These are phyloP conservation scores for Bullera alba DNA, from an alignment of 768 basidiomycete genomes.

Conservation along the genomic window DNA sequence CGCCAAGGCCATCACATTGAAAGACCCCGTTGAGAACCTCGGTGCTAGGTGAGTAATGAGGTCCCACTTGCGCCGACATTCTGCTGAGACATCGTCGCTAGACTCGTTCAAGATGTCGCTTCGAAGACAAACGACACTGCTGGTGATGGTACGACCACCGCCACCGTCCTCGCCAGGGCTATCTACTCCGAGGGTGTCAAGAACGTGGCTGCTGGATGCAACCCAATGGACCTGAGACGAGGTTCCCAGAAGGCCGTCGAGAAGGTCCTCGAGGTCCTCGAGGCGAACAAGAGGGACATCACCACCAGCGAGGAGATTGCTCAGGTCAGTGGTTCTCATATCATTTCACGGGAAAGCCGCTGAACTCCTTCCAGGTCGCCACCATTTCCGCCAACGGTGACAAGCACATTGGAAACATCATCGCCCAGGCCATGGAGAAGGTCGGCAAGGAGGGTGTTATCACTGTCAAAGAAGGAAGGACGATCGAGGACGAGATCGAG, in stretches of 20 bases:
- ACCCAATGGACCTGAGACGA: constrained; percentile 99
- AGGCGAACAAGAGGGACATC: constrained; percentile 81
- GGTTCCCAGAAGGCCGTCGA: constrained; percentile 95
- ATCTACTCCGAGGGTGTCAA: constrained; percentile 99
- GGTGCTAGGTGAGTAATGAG: constrained; percentile 70
- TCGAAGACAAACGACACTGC: constrained; percentile 95
- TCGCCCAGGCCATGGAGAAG: constrained; percentile 98
- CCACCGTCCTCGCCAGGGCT: constrained; percentile 90
- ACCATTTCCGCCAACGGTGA: constrained; percentile 80
- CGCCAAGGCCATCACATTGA: constrained; percentile 84
- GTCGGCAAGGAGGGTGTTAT: constrained; percentile 99
- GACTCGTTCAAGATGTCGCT: constrained; percentile 90
- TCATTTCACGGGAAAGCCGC: neutral
- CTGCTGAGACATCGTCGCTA: constrained; percentile 33
- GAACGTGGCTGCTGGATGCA: constrained; percentile 98
- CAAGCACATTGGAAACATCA: constrained; percentile 81
- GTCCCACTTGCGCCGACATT: neutral
- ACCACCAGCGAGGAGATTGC: constrained; percentile 97
- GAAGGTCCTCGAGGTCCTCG: constrained; percentile 83
- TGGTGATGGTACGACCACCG: constrained; percentile 96
- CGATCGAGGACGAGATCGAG: constrained; percentile 97
- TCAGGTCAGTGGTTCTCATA: constrained; percentile 50
- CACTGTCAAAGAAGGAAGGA: constrained; percentile 97
- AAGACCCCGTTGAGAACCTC: constrained; percentile 99
- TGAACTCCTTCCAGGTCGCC: constrained; percentile 57